These are phyloP conservation scores for Orobanche coerulescens DNA, from an alignment of 257 asterid species.

Conservation along the genomic window DNA sequence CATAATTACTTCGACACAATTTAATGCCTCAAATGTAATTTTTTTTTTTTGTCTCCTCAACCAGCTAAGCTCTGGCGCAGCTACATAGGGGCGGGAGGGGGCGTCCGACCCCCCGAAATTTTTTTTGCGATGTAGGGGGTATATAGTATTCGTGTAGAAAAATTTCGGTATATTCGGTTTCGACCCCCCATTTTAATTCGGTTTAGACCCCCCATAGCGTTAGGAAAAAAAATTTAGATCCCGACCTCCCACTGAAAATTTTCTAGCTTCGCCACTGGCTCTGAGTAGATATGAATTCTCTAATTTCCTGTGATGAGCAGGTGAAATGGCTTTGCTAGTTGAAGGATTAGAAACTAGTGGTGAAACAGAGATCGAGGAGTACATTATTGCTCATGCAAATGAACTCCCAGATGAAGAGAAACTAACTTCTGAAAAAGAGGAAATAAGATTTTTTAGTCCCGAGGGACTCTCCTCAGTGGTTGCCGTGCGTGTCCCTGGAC, in stretches of 20 bases:
- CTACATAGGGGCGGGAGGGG: no score
- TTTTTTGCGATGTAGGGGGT: no score
- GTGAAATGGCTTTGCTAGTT: constrained; percentile 66
- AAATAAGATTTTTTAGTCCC: constrained; percentile 35
- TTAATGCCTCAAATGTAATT: neutral
- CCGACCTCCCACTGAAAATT: no score
- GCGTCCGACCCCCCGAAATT: no score
- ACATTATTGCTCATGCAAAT: constrained; percentile 41
- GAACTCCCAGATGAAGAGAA: constrained; percentile 36
- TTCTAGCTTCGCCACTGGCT: no score
- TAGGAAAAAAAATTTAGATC: no score
- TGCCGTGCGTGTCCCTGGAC: constrained; percentile 41
- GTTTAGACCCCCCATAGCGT: no score
- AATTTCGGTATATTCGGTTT: no score
- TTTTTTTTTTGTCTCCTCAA: neutral
- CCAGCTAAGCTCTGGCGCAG: no score
- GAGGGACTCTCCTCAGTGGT: constrained; percentile 45
- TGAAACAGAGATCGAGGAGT: constrained; percentile 49
- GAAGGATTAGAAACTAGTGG: constrained; percentile 67
- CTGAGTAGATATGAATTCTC: neutral
- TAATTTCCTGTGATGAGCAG: constrained; percentile 25
- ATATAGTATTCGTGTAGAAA: no score
- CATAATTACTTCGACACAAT: no score
- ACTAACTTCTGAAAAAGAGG: constrained; percentile 32
- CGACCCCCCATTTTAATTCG: no score